Evolutionary conservation across 441 rosid genomes (phyloP).

Genomic region (Codiaeum variegatum): DNA sequence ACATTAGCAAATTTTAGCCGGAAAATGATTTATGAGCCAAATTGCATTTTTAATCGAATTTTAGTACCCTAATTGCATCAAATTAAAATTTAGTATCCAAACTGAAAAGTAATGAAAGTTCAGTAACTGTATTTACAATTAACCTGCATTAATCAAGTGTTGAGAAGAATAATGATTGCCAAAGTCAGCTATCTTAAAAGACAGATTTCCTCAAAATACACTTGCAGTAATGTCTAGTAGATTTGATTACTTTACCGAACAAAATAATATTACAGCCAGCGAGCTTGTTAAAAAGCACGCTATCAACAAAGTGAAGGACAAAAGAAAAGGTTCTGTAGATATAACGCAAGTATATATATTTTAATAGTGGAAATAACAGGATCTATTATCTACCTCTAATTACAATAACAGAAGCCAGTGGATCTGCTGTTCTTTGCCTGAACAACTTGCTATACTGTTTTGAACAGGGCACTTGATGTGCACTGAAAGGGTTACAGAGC

Average conservation of each 20-base stretch:
- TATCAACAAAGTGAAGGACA: neutral
- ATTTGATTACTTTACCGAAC: neutral
- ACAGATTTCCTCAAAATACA: too few species aligned
- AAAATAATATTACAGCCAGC: neutral
- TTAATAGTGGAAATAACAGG: neutral
- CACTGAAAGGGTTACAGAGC: constrained; percentile 1
- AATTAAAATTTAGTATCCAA: too few species aligned
- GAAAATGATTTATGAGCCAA: too few species aligned
- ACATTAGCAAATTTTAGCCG: too few species aligned
- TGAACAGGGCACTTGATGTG: neutral
- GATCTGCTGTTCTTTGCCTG: neutral
- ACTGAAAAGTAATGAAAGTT: too few species aligned
- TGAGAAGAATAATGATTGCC: too few species aligned
- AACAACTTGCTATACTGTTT: constrained; percentile 7
- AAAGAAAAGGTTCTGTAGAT: neutral
- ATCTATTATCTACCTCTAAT: neutral
- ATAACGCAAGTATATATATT: neutral
- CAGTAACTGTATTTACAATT: too few species aligned
- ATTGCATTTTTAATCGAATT: too few species aligned
- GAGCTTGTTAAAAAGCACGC: neutral
- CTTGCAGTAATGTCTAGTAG: neutral
- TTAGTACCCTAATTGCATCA: too few species aligned
- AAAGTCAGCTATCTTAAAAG: too few species aligned
- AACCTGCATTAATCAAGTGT: too few species aligned
- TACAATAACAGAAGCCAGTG: neutral